Evolutionary conservation across 148 eudicot species (phyloP).

Genomic region (Agrostemma githago): DNA sequence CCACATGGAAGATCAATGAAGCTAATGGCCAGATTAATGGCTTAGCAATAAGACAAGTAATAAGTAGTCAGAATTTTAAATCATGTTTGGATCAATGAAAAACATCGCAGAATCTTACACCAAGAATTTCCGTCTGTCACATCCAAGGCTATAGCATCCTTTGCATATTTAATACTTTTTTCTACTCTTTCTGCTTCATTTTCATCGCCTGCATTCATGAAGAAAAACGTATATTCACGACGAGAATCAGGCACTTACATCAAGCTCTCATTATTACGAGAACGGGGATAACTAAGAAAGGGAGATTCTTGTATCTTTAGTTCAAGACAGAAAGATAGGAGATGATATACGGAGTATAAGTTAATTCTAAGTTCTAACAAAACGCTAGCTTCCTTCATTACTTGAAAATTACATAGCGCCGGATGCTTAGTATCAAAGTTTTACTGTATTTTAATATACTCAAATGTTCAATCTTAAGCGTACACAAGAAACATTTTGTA

Average conservation of each 20-base stretch:
- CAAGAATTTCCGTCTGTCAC: conserved; percentile 93
- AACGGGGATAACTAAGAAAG: neutral
- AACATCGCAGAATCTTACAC: conserved; percentile 54
- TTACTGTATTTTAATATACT: neutral
- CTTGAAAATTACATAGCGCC: too few species aligned
- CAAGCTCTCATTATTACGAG: neutral
- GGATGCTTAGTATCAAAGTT: neutral
- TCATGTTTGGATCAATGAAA: neutral
- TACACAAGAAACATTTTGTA: neutral
- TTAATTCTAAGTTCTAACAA: neutral
- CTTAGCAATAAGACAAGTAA: neutral
- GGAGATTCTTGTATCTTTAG: neutral
- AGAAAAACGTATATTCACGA: conserved; percentile 7
- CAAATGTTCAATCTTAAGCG: neutral
- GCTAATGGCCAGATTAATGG: neutral
- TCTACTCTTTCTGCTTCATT: conserved; percentile 62
- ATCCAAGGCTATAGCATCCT: conserved; percentile 81
- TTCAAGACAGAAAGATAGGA: neutral
- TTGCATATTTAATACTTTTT: conserved; percentile 84
- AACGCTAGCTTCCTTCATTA: too few species aligned
- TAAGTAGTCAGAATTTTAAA: neutral
- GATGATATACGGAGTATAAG: neutral
- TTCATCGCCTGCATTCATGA: conserved; percentile 51
- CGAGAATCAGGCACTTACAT: neutral
- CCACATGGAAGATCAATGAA: neutral